Base-by-base conservation (phyloP, 2,329 filamentous ascomycete genomes). In the Xylaria multiplex region DNA sequence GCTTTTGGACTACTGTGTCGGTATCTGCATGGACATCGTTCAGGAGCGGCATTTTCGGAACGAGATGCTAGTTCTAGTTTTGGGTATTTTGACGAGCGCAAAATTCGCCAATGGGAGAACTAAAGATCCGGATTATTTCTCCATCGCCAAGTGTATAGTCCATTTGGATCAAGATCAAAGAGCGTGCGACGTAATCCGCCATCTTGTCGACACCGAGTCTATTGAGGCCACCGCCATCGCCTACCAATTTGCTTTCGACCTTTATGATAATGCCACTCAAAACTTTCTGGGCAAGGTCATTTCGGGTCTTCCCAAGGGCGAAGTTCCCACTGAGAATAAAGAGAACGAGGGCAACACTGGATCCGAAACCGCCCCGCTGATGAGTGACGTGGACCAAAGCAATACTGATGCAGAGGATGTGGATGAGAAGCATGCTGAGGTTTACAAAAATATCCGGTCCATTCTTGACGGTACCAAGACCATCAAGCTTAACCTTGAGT, bases 251-350 rank as follows among this genome's bases (percentile, higher is more conserved):
- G 96, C 95, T 1, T 99, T 99, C 75, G 96, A 99, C 75, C 85
- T 99, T 6, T 98, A 97, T 79, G 96, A 99, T 81, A 99, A 99
- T 76, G 96, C 96, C 72, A 98, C 96, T 0, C 96, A 99, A 75
- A 96, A 98, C 77, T 99, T 99, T 74, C 81, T 99, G 27, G 90
- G 90, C 71, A 97, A 96, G 80, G 92, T 99, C 50, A 90, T 95
- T 75, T 88, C 92, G 65, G 89, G 92, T 52, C 83, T 98, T 37
- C 92, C 93, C 0, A 84, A 86, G 19, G 79, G 81, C 11, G 81
- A 85, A 61, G 74, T 75, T 59, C 73, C 63, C 54, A 66, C 71
- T 67, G 74, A 79, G 13, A 81, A 85, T 67, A 80, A 67, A 81
- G 83, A 43, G 82, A 86, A 67, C 78, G 85, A 37, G 81, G 85